phyloP scores from a whole-genome alignment of 2,329 filamentous ascomycete genomes.

The Cercospora berteroae region DNA sequence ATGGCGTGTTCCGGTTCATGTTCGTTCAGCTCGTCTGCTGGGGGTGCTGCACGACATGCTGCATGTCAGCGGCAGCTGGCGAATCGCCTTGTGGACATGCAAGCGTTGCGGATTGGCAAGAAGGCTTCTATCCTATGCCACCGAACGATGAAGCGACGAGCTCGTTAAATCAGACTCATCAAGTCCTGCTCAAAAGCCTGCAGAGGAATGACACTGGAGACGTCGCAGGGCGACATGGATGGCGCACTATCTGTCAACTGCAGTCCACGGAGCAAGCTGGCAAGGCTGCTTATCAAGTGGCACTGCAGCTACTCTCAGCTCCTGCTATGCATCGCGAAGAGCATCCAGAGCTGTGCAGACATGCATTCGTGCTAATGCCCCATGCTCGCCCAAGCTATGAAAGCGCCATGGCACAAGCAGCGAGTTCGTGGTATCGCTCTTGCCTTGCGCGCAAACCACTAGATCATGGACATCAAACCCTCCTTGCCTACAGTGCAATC shows the following conservation, averaged over 20 bases:
- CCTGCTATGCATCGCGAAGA: not conserved
- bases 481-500: not conserved
- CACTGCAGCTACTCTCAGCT: conserved; percentile 2
- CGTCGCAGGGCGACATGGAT: not conserved
- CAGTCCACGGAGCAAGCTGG: not conserved
- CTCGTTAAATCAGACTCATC: not conserved
- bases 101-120: not conserved
- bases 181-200: not conserved
- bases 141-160: not conserved
- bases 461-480: not conserved
- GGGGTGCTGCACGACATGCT: not conserved
- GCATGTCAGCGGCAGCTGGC: not conserved
- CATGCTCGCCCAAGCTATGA: not conserved
- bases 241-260: no score
- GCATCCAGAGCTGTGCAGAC: not conserved
- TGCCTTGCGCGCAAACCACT: not conserved
- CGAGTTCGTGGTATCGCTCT: not conserved
- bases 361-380: not conserved
- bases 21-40: not conserved
- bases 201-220: not conserved
- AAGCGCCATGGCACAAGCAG: not conserved
- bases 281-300: not conserved
- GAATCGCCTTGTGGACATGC: not conserved
- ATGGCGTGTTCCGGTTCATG: not conserved
- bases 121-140: not conserved